Evolutionary conservation across 2,329 filamentous ascomycete species (phyloP).

Genomic region (Fusarium haematococcum): DNA sequence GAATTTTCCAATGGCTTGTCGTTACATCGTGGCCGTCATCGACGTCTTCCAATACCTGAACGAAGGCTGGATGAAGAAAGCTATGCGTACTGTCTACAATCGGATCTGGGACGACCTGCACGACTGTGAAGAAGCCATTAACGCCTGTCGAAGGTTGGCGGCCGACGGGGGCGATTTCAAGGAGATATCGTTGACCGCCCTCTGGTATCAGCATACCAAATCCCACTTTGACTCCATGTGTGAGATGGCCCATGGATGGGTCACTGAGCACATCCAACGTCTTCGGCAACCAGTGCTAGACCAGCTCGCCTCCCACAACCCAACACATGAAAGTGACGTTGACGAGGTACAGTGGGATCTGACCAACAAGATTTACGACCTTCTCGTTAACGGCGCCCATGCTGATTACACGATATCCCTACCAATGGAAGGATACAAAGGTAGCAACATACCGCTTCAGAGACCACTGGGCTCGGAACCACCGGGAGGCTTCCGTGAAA

Average conservation of each 20-base stretch:
- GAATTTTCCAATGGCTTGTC: slow-evolving; percentile 43
- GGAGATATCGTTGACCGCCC: slow-evolving; percentile 29
- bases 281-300: slow-evolving; percentile 31
- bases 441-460: slow-evolving; percentile 24
- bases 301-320: slow-evolving; percentile 3
- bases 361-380: slow-evolving; percentile 40
- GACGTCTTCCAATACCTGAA: slow-evolving; percentile 47
- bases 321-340: background rate
- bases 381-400: slow-evolving; percentile 32
- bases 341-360: slow-evolving; percentile 32
- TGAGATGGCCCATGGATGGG: slow-evolving; percentile 41
- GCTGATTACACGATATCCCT: slow-evolving; percentile 44
- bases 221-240: slow-evolving; percentile 38
- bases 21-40: slow-evolving; percentile 32
- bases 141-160: slow-evolving; percentile 21
- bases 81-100: slow-evolving; percentile 43
- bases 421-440: slow-evolving; percentile 46
- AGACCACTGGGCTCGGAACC: slow-evolving; percentile 14
- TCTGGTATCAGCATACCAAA: slow-evolving; percentile 44
- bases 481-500: background rate
- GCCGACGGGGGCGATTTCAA: background rate
- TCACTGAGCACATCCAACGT: slow-evolving; percentile 37
- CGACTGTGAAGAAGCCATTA: slow-evolving; percentile 42
- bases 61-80: slow-evolving; percentile 19
- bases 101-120: slow-evolving; percentile 41